Conservation (phyloP, 257 asterid species). For the Linaria vulgaris region DNA sequence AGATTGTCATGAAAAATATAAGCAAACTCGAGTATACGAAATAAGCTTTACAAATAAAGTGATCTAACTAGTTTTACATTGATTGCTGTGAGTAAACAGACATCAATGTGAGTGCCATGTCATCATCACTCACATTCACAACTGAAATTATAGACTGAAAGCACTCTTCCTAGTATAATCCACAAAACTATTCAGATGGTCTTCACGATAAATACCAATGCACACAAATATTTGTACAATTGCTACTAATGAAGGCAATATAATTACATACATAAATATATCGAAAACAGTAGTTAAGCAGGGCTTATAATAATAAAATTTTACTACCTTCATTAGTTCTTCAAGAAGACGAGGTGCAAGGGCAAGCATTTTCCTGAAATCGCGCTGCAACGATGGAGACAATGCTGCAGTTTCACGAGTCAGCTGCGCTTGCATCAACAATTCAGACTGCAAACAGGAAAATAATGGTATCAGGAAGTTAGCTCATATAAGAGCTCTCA, state of each 20-base stretch:
- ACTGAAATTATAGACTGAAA: conserved; percentile 6
- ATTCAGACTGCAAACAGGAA: conserved; percentile 67
- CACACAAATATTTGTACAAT: conserved; percentile 2
- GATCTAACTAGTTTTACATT: conserved; percentile 5
- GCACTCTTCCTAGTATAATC: conserved; percentile 1
- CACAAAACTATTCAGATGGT: background rate
- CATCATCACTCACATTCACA: conserved; percentile 21
- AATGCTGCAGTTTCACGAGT: conserved; percentile 86
- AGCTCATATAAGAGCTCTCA: conserved; percentile 22
- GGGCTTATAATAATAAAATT: conserved; percentile 17
- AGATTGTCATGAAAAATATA: background rate
- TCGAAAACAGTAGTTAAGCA: conserved; percentile 4
- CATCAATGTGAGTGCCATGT: background rate
- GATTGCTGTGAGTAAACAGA: background rate
- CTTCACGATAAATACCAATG: background rate
- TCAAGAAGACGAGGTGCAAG: conserved; percentile 99
- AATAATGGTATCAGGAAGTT: conserved; percentile 20
- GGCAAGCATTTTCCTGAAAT: conserved; percentile 79
- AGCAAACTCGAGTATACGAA: background rate
- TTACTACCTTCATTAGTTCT: conserved; percentile 89
- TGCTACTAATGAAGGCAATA: background rate
- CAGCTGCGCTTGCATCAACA: conserved; percentile 94
- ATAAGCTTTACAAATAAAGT: background rate
- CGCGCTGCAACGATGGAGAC: conserved; percentile 73
- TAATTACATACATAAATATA: background rate